Base-by-base conservation (phyloP, 1,139 yeast species). In the Torulaspora globosa region DNA sequence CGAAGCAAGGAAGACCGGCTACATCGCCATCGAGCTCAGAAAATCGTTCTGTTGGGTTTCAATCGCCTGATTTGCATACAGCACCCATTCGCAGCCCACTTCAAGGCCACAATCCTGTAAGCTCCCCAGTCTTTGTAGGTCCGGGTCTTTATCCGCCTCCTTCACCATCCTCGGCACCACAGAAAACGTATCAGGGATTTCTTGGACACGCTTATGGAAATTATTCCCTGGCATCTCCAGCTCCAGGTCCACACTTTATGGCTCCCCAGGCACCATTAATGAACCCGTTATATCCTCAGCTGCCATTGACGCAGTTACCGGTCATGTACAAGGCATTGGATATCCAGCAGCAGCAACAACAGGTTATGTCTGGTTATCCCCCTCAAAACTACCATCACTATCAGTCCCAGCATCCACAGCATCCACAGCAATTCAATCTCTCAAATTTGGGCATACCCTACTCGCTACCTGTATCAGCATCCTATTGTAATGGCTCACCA, bases 311-410 rank as follows among this genome's bases (percentile, higher is more conserved):
- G 11, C 48, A 46, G 27, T 28, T 48, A 32, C 51, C 51, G 8
- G 19, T 44, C 28, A 42, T 50, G 45, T 47, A 47, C 33, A 42
- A 46, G 36, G 49, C 54, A 24, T 36, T 46, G 46, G 45, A 51
- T 32, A 41, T 47, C 28, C 48, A 48, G 34, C 51, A 50, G 31
- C 43, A 44, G 32, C 23, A 39, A 14, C 44, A 39, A 26, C 50
- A 43, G 29, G 8, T 15, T 15, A 8, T n/a, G 10, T 19, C 33
- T 14, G 15, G 9, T 15, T 11, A 30, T 15, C 11, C 35, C 19
- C 47, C 32, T 16, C 36, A 48, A 12, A 26, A 21, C 14, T 32
- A 37, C 11, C 26, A 42, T 8, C 49, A 39, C 6, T 33, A 36
- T 31, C 48, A 46, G 15, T 43, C 40, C n/a, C 42, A 48, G 26